These are phyloP conservation scores for Pythium chondricola DNA, from an alignment of 352 stramenopile species.

Conservation along the genomic window DNA sequence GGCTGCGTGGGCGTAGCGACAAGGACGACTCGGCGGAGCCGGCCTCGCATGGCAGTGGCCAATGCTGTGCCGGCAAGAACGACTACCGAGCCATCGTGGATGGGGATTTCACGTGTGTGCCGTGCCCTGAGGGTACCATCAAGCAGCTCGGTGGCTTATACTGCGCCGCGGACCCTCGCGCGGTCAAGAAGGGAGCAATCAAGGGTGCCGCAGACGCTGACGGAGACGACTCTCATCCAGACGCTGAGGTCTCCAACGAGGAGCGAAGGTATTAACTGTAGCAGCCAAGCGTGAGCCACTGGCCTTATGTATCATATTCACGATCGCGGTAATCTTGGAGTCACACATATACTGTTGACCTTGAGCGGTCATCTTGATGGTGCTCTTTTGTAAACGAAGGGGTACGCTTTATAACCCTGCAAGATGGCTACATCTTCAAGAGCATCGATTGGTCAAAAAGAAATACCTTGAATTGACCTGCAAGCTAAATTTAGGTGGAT, in stretches of 20 bases:
- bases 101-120: not conserved
- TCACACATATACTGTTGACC: too few species aligned
- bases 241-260: not conserved
- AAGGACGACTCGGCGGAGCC: not conserved
- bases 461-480: too few species aligned
- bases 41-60: not conserved
- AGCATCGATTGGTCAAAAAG: too few species aligned
- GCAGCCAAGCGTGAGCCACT: too few species aligned
- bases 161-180: not conserved
- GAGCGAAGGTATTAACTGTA: too few species aligned
- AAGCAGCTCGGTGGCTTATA: not conserved
- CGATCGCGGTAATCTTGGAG: too few species aligned
- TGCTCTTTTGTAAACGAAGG: too few species aligned
- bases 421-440: too few species aligned
- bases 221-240: not conserved
- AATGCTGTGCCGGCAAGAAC: not conserved
- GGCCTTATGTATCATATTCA: too few species aligned
- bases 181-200: not conserved
- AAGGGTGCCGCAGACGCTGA: not conserved
- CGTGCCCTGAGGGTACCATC: constrained; percentile 1
- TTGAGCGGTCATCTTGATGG: too few species aligned
- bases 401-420: too few species aligned
- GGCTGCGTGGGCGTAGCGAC: not conserved
- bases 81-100: not conserved
- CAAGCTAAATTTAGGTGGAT: too few species aligned